phyloP scores from a whole-genome alignment of 257 asterid genomes.

The Solanum pennellii region DNA sequence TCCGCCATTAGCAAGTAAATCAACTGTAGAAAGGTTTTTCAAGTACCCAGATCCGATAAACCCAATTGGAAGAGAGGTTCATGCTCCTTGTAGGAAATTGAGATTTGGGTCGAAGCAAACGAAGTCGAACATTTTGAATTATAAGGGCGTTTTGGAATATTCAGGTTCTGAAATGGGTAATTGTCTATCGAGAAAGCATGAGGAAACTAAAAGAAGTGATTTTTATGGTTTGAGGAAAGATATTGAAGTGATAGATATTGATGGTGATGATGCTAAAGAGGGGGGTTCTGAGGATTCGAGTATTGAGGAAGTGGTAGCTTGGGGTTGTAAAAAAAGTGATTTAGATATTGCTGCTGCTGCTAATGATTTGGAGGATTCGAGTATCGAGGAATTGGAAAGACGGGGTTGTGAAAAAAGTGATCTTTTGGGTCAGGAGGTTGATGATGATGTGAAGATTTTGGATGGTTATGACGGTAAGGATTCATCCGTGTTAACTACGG shows the following conservation, averaged over 20 bases:
- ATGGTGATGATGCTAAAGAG: conserved; percentile 6
- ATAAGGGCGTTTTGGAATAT: neutral
- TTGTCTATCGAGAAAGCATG: neutral
- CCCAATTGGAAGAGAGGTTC: conserved; percentile 28
- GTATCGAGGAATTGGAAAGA: conserved; percentile 19
- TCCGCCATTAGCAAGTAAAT: neutral
- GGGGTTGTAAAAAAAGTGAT: neutral
- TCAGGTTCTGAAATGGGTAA: neutral
- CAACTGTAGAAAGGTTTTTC: conserved; percentile 14
- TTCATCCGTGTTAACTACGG: conserved; percentile 15
- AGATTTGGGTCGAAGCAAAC: conserved; percentile 6
- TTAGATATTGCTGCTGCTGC: neutral
- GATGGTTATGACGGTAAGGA: conserved; percentile 3
- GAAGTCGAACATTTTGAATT: neutral
- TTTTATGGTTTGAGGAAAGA: conserved; percentile 9
- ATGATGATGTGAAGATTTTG: conserved; percentile 5
- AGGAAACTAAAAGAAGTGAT: conserved; percentile 2
- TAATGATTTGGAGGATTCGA: neutral
- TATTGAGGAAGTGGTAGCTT: conserved; percentile 19
- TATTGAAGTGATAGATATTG: conserved; percentile 35
- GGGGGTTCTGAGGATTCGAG: conserved; percentile 15
- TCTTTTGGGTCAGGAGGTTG: neutral
- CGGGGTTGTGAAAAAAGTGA: neutral
- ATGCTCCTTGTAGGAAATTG: conserved; percentile 43
- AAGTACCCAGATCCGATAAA: conserved; percentile 32